These are phyloP conservation scores for Iberis pinnata DNA, from an alignment of 345 rosid genomes.

Conservation along the genomic window DNA sequence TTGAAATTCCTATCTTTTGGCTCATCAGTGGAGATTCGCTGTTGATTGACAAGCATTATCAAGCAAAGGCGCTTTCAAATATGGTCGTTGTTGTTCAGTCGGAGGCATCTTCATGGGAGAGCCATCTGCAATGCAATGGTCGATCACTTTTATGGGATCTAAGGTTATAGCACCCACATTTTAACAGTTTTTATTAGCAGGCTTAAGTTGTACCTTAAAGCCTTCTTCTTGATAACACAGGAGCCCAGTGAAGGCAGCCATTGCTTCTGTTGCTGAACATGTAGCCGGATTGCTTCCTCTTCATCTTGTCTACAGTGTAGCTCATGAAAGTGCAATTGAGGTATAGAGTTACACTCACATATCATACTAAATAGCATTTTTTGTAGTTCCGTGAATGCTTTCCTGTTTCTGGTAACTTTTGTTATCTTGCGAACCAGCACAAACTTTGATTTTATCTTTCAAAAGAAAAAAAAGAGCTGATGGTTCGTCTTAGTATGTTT, in stretches of 20 bases:
- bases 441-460: conserved; percentile 23
- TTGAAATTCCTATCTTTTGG: conserved; percentile 98
- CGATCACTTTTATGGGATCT: conserved; percentile 84
- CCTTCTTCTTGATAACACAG: conserved; percentile 33
- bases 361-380: conserved; percentile 10
- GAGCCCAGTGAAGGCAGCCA: conserved; percentile 81
- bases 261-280: conserved; percentile 92
- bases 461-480: neutral
- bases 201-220: neutral
- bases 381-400: conserved; percentile 3
- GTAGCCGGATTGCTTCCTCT: conserved; percentile 95
- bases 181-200: conserved; percentile 6
- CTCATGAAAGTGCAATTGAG: conserved; percentile 95
- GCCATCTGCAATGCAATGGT: conserved; percentile 96
- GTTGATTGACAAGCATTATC: conserved; percentile 88
- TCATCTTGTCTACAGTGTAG: conserved; percentile 90
- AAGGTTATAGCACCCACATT: conserved; percentile 42
- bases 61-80: conserved; percentile 88
- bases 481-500: conserved; percentile 9
- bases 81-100: conserved; percentile 95
- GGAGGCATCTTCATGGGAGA: conserved; percentile 88
- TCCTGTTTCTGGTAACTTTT: conserved; percentile 11
- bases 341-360: conserved; percentile 34
- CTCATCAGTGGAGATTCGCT: conserved; percentile 78
- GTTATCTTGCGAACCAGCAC: neutral